phyloP scores from a whole-genome alignment of 129 eudicot species.

The Ambrosia artemisiifolia region DNA sequence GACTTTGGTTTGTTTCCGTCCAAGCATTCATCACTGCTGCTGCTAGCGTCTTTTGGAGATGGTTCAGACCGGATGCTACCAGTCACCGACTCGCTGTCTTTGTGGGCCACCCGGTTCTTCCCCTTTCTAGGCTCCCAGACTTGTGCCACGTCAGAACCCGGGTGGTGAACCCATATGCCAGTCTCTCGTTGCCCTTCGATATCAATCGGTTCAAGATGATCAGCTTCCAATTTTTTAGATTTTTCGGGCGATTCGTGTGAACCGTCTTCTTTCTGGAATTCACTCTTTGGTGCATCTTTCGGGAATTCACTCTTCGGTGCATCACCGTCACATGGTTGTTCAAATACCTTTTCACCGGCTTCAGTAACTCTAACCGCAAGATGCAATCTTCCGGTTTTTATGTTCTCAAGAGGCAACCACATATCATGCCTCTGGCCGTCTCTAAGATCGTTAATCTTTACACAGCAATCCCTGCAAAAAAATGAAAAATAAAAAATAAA shows the following conservation, averaged over 20 bases:
- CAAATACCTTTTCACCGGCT: slow-evolving; percentile 50
- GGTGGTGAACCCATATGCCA: slow-evolving; percentile 84
- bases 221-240: slow-evolving; percentile 20
- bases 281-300: slow-evolving; percentile 15
- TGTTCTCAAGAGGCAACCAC: slow-evolving; percentile 77
- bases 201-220: slow-evolving; percentile 63
- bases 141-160: slow-evolving; percentile 71
- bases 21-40: slow-evolving; percentile 52
- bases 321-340: slow-evolving; percentile 33
- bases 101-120: slow-evolving; percentile 35
- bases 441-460: slow-evolving; percentile 59
- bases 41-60: slow-evolving; percentile 38
- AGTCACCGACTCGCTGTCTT: slow-evolving; percentile 26
- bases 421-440: slow-evolving; percentile 82
- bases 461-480: slow-evolving; percentile 58
- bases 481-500: too few relatives aligned
- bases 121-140: slow-evolving; percentile 91
- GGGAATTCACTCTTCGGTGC: slow-evolving; percentile 23
- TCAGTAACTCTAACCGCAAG: slow-evolving; percentile 68
- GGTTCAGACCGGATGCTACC: slow-evolving; percentile 31
- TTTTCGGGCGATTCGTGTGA: not conserved
- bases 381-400: slow-evolving; percentile 87
- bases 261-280: slow-evolving; percentile 14
- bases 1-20: slow-evolving; percentile 41
- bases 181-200: slow-evolving; percentile 72